A percentile compares a stretch with the other conserved stretches of the same genome.
Conservation (phyloP, 2,329 filamentous ascomycete species). For the Epichloe elymi region DNA sequence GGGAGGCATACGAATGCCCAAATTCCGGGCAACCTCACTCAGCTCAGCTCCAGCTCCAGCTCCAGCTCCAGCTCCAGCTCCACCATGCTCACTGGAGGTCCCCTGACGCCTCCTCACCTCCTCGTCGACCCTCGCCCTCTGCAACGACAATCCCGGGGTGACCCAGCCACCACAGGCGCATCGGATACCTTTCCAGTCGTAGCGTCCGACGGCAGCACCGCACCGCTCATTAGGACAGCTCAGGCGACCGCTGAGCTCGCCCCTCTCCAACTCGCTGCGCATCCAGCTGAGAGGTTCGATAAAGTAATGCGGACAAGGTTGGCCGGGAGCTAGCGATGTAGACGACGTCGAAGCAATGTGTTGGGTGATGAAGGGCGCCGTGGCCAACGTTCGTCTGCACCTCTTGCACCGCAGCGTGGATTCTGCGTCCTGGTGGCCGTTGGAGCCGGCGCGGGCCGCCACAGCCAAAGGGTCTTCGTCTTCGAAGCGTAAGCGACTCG, state of each 20-base stretch:
- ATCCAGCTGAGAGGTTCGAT: slow-evolving; percentile 93
- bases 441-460: neutral
- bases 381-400: slow-evolving; percentile 57
- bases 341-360: slow-evolving; percentile 30
- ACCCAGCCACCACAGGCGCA: slow-evolving; percentile 89
- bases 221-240: slow-evolving; percentile 71
- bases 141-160: slow-evolving; percentile 76
- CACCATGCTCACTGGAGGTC: no score
- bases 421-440: slow-evolving; percentile 5
- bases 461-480: slow-evolving; percentile 42
- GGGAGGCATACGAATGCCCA: slow-evolving; percentile 45
- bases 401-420: slow-evolving; percentile 66
- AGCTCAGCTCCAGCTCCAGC: slow-evolving; percentile 9
- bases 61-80: neutral
- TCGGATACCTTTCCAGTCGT: slow-evolving; percentile 89
- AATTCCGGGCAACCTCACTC: slow-evolving; percentile 8
- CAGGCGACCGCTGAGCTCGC: slow-evolving; percentile 70
- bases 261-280: slow-evolving; percentile 68
- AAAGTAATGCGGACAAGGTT: slow-evolving; percentile 69
- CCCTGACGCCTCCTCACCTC: slow-evolving; percentile 18
- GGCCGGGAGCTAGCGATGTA: slow-evolving; percentile 2
- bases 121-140: slow-evolving; percentile 73
- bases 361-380: slow-evolving; percentile 47
- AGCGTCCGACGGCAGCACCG: slow-evolving; percentile 73
- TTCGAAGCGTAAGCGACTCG: slow-evolving; percentile 71